A percentile compares a stretch with the other conserved stretches of the same genome.
phyloP scores from a whole-genome alignment of 1,284 basidiomycete genomes.

The Ustilago nuda region DNA sequence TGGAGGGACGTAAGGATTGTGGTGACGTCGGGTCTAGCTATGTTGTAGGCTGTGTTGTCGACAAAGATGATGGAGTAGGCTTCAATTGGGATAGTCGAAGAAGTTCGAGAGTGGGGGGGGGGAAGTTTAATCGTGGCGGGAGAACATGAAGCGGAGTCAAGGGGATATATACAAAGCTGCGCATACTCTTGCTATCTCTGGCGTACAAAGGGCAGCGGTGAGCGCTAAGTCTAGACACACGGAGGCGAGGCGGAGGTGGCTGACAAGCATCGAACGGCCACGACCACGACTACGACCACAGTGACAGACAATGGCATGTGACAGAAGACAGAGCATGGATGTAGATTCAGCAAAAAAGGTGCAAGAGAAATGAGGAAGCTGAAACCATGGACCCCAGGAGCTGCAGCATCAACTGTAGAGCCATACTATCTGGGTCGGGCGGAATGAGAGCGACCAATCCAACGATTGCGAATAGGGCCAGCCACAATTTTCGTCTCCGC shows the following conservation, averaged over 20 bases:
- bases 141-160: constrained; percentile 8
- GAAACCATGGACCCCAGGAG: constrained; percentile 8
- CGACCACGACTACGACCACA: background rate
- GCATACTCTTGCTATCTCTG: constrained; percentile 5
- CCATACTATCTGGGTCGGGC: constrained; percentile 15
- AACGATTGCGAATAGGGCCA: background rate
- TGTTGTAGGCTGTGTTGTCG: background rate
- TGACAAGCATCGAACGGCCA: constrained; percentile 1
- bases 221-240: background rate
- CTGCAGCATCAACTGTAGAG: background rate
- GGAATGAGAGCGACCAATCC: constrained; percentile 17
- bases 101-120: background rate
- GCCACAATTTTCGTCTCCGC: background rate
- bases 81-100: background rate
- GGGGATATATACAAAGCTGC: constrained; percentile 31
- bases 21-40: background rate
- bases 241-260: constrained; percentile 2
- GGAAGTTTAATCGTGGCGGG: constrained; percentile 7
- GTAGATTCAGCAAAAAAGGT: background rate
- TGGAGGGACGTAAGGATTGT: background rate
- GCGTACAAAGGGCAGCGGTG: constrained; percentile 2
- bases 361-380: constrained; percentile 1
- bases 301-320: background rate
- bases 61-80: background rate
- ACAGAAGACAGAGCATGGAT: background rate